These are phyloP conservation scores for Penicillium sp. DNA, from an alignment of 2,329 filamentous ascomycete genomes.

Conservation along the genomic window DNA sequence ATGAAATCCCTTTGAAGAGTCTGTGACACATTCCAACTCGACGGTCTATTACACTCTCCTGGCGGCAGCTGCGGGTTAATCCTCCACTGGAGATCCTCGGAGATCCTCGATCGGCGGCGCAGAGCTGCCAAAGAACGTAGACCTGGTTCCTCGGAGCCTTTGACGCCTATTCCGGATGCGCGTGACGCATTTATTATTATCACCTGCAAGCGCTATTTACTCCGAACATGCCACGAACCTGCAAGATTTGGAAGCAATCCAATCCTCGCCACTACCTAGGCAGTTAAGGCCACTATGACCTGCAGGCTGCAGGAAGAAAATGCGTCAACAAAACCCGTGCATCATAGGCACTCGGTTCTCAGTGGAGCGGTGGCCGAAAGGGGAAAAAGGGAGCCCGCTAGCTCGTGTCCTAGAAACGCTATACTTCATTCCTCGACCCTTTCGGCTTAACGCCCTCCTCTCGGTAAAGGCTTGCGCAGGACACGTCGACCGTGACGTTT, in stretches of 20 bases:
- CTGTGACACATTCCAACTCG: constrained; percentile 25
- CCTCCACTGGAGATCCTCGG: background rate
- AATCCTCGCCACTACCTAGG: constrained; percentile 3
- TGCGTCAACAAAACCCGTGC: constrained; percentile 16
- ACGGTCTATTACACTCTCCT: constrained; percentile 11
- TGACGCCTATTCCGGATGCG: background rate
- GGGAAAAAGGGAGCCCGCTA: constrained; percentile 18
- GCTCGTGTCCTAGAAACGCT: constrained; percentile 18
- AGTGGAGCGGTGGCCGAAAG: constrained; percentile 16
- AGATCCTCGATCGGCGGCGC: constrained; percentile 5
- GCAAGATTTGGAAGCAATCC: background rate
- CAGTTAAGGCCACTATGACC: constrained; percentile 13
- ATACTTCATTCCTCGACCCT: constrained; percentile 15
- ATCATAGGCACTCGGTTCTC: constrained; percentile 14
- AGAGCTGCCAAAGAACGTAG: background rate
- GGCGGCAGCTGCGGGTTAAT: constrained; percentile 14
- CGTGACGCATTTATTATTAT: constrained; percentile 2
- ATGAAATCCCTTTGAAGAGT: constrained; percentile 15
- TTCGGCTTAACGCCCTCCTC: background rate
- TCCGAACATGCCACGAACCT: background rate
- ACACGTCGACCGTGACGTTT: background rate
- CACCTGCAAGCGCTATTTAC: background rate
- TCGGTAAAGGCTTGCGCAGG: background rate
- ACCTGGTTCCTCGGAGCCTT: background rate
- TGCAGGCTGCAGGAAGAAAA: constrained; percentile 24